Conservation (phyloP, 1,139 yeast species). For the Kazachstania sp. region DNA sequence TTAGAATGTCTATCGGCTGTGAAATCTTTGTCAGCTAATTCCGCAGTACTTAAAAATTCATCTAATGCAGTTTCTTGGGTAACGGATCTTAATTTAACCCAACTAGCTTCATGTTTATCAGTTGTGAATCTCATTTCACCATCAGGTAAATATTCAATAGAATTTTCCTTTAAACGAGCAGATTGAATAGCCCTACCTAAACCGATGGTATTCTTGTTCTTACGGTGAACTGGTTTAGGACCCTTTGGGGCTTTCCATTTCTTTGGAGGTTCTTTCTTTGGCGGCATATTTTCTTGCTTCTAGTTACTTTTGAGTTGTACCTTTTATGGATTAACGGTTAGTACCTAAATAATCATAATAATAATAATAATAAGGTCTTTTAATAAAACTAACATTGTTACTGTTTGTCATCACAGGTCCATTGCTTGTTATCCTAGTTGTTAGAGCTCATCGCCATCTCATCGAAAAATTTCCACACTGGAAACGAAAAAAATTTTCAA, state of each 20-base stretch:
- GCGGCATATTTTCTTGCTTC: constrained; percentile 32
- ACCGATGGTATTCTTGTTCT: constrained; percentile 76
- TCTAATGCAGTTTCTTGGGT: constrained; percentile 93
- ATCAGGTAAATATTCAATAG: constrained; percentile 66
- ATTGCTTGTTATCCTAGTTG: no score
- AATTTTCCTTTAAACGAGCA: constrained; percentile 60
- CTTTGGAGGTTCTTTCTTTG: constrained; percentile 37
- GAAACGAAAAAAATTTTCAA: no score
- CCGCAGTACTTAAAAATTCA: constrained; percentile 91
- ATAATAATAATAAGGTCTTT: neutral
- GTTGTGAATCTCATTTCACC: constrained; percentile 81
- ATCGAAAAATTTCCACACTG: neutral
- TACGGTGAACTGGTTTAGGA: constrained; percentile 80
- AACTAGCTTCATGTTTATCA: constrained; percentile 72
- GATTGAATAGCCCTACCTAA: constrained; percentile 82
- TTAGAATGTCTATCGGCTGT: constrained; percentile 82
- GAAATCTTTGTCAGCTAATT: constrained; percentile 91
- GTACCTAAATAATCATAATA: no score
- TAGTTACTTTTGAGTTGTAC: neutral
- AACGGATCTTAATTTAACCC: constrained; percentile 87
- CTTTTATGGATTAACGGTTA: no score
- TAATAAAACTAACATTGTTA: neutral
- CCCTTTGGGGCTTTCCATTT: constrained; percentile 75
- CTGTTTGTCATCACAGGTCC: neutral
- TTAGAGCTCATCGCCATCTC: neutral